Evolutionary conservation across 768 basidiomycete species (phyloP).

Genomic region (Hypsizygus marmoreus): DNA sequence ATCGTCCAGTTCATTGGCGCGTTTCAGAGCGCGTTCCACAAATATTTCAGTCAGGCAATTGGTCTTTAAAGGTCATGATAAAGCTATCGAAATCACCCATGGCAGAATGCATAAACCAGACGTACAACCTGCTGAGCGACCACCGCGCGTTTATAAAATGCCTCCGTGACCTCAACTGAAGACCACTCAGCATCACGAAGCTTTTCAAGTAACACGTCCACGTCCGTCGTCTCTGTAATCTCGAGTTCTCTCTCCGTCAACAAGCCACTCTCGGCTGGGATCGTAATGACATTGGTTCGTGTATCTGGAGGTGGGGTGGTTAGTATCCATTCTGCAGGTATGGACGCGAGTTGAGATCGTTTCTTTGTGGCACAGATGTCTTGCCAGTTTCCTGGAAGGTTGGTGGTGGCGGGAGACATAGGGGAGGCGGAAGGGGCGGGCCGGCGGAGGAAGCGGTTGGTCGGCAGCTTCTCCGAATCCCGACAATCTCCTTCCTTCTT

Average conservation of each 20-base stretch:
- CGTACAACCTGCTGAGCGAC: constrained; percentile 67
- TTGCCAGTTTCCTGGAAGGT: constrained; percentile 24
- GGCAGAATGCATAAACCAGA: not conserved
- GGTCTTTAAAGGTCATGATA: constrained; percentile 26
- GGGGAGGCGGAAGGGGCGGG: not conserved
- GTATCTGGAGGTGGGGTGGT: constrained; percentile 39
- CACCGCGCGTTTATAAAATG: constrained; percentile 68
- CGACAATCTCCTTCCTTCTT: too few relatives aligned
- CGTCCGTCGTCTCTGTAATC: constrained; percentile 57
- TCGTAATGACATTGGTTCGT: constrained; percentile 47
- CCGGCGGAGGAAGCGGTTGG: constrained; percentile 3
- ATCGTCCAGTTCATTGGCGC: constrained; percentile 53
- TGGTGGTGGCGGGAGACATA: not conserved
- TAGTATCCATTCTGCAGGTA: constrained; percentile 59
- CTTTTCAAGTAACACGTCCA: constrained; percentile 42
- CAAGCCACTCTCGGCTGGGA: constrained; percentile 53
- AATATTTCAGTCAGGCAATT: constrained; percentile 64
- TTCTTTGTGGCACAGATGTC: constrained; percentile 36
- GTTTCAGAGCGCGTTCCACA: constrained; percentile 47
- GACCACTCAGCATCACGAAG: constrained; percentile 51
- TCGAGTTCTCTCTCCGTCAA: constrained; percentile 54
- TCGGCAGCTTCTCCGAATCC: too few relatives aligned
- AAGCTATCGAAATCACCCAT: not conserved
- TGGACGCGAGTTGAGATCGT: constrained; percentile 48
- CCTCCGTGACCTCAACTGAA: constrained; percentile 57